Percentiles rank a stretch among this genome's conserved stretches.
Evolutionary conservation across 2,329 filamentous ascomycete species (phyloP).

Genomic region (Magnaporthales sp.): DNA sequence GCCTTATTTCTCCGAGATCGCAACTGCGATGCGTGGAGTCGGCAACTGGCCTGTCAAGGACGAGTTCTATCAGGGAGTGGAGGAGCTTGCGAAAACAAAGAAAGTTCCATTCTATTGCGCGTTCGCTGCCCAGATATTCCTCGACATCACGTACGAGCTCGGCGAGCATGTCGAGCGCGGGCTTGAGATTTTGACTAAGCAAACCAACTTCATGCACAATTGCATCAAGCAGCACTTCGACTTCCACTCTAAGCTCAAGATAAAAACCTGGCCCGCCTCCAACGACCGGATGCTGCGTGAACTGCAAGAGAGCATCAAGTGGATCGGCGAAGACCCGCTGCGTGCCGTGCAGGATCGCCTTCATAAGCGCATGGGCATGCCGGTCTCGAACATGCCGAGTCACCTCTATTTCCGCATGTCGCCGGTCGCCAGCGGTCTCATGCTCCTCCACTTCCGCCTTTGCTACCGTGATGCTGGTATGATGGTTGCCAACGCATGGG

Average conservation of each 20-base stretch:
- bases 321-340: conserved; percentile 17
- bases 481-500: conserved; percentile 26
- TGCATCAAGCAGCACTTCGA: conserved; percentile 19
- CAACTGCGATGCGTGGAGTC: conserved; percentile 13
- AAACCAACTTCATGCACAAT: conserved; percentile 12
- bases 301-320: conserved; percentile 14
- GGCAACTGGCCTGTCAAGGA: conserved; percentile 23
- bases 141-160: conserved; percentile 29
- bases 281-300: conserved; percentile 17
- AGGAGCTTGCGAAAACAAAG: conserved; percentile 19
- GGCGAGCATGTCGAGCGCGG: conserved; percentile 9
- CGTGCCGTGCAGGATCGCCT: not conserved
- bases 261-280: conserved; percentile 18
- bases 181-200: conserved; percentile 9
- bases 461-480: conserved; percentile 22
- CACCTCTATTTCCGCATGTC: conserved; percentile 1
- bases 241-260: conserved; percentile 21
- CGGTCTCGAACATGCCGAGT: not conserved
- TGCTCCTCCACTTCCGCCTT: conserved; percentile 24
- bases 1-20: conserved; percentile 24
- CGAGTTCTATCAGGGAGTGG: conserved; percentile 26
- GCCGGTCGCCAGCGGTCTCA: conserved; percentile 21
- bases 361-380: not conserved
- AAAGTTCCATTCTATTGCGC: conserved; percentile 25
- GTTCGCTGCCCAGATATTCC: conserved; percentile 30